A percentile compares a stretch with the other conserved stretches of the same genome.
Conservation (phyloP, 2,329 filamentous ascomycete genomes). For the Trichoderma sp. region DNA sequence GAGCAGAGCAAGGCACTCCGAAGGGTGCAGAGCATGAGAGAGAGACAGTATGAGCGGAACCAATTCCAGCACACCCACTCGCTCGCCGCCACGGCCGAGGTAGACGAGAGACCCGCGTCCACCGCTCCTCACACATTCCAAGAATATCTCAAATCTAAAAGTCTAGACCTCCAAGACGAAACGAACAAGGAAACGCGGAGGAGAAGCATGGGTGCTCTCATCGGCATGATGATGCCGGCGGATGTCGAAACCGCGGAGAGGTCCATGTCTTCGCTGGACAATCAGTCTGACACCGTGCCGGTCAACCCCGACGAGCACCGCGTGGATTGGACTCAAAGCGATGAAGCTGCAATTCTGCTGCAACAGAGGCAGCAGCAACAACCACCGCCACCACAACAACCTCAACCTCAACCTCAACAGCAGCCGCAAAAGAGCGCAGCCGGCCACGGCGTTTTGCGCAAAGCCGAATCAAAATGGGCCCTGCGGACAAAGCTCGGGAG, state of each 20-base stretch:
- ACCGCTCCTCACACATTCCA: slow-evolving; percentile 22
- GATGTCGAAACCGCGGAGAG: neutral
- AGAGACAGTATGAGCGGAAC: slow-evolving; percentile 40
- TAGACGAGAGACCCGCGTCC: slow-evolving; percentile 26
- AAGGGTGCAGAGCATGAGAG: slow-evolving; percentile 39
- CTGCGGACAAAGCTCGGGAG: slow-evolving; percentile 43
- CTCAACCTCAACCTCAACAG: neutral
- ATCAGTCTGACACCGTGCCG: slow-evolving; percentile 24
- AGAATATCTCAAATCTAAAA: neutral
- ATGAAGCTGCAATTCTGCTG: slow-evolving; percentile 37
- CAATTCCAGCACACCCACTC: slow-evolving; percentile 42
- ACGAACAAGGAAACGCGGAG: slow-evolving; percentile 27
- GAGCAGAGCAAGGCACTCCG: slow-evolving; percentile 38
- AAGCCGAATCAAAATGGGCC: slow-evolving; percentile 49
- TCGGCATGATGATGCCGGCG: slow-evolving; percentile 22
- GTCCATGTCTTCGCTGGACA: slow-evolving; percentile 1
- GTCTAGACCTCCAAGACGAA: neutral
- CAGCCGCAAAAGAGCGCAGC: slow-evolving; percentile 1
- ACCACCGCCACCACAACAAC: neutral
- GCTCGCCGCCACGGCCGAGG: slow-evolving; percentile 37
- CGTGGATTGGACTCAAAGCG: slow-evolving; percentile 59
- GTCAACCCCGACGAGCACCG: slow-evolving; percentile 36
- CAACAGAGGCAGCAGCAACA: slow-evolving; percentile 12
- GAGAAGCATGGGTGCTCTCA: slow-evolving; percentile 39
- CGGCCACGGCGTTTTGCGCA: slow-evolving; percentile 36